These are phyloP conservation scores for Henckelia pumila DNA, from an alignment of 257 asterid genomes.

Conservation along the genomic window DNA sequence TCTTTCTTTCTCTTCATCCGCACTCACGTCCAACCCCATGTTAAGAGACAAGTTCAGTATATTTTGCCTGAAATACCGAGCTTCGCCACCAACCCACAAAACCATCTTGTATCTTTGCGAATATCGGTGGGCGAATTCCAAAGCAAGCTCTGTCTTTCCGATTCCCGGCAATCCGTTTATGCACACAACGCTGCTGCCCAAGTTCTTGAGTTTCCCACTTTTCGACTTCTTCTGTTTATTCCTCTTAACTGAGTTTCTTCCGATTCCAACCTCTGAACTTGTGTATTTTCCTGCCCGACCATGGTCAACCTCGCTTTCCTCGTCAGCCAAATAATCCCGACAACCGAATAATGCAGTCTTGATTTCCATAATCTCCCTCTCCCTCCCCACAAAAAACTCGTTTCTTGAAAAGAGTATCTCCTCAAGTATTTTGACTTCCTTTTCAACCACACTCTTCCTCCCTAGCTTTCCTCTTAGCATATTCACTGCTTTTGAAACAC, in stretches of 20 bases:
- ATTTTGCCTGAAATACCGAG: slow-evolving; percentile 70
- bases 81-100: slow-evolving; percentile 88
- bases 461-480: slow-evolving; percentile 70
- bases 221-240: slow-evolving; percentile 50
- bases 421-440: slow-evolving; percentile 42
- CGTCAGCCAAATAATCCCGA: slow-evolving; percentile 56
- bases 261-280: slow-evolving; percentile 66
- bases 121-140: slow-evolving; percentile 72
- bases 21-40: slow-evolving; percentile 80
- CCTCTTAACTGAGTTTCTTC: slow-evolving; percentile 51
- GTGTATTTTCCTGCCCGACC: slow-evolving; percentile 40
- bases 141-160: slow-evolving; percentile 80
- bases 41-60: slow-evolving; percentile 56
- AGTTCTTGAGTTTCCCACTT: slow-evolving; percentile 56
- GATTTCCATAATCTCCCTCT: slow-evolving; percentile 59
- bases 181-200: slow-evolving; percentile 61
- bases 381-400: slow-evolving; percentile 65
- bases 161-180: slow-evolving; percentile 64
- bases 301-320: slow-evolving; percentile 46
- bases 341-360: slow-evolving; percentile 67
- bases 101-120: slow-evolving; percentile 86
- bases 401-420: slow-evolving; percentile 73
- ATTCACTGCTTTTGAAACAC: slow-evolving; percentile 54
- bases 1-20: slow-evolving; percentile 81
- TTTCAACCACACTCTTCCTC: slow-evolving; percentile 64